A percentile compares a stretch with the other conserved stretches of the same genome.
These are phyloP conservation scores for Hippophae tibetana DNA, from an alignment of 306 rosid species.

Conservation along the genomic window DNA sequence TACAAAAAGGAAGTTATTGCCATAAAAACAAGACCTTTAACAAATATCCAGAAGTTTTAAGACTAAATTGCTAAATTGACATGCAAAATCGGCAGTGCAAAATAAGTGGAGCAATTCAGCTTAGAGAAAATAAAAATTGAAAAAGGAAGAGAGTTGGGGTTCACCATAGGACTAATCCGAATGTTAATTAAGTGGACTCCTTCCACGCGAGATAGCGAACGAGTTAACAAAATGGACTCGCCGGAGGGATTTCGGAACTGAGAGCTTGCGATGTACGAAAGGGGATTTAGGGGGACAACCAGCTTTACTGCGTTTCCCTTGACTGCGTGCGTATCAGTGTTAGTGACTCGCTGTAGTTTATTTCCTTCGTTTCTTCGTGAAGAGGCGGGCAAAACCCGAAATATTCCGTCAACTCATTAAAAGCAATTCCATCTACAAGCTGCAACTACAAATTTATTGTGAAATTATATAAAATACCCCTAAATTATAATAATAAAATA, in stretches of 20 bases:
- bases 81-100: conserved; percentile 5
- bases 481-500: no score
- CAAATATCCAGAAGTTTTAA: conserved; percentile 2
- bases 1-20: neutral
- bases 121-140: neutral
- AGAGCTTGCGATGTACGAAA: no score
- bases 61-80: neutral
- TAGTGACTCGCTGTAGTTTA: no score
- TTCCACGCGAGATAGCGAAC: conserved; percentile 29
- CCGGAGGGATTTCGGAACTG: neutral
- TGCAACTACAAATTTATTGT: no score
- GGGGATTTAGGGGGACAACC: no score
- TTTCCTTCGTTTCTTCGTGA: no score
- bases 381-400: no score
- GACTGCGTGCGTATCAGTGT: no score
- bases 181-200: conserved; percentile 36
- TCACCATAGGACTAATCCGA: conserved; percentile 52
- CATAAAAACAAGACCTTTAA: conserved; percentile 12
- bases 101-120: neutral
- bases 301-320: no score
- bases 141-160: conserved; percentile 11
- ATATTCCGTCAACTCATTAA: no score
- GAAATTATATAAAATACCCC: no score
- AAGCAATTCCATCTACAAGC: no score
- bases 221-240: conserved; percentile 13